Evolutionary conservation across 345 rosid genomes (phyloP), one percentile per base, ranked within the genome.

Genomic region (Toxicodendron radicans): DNA sequence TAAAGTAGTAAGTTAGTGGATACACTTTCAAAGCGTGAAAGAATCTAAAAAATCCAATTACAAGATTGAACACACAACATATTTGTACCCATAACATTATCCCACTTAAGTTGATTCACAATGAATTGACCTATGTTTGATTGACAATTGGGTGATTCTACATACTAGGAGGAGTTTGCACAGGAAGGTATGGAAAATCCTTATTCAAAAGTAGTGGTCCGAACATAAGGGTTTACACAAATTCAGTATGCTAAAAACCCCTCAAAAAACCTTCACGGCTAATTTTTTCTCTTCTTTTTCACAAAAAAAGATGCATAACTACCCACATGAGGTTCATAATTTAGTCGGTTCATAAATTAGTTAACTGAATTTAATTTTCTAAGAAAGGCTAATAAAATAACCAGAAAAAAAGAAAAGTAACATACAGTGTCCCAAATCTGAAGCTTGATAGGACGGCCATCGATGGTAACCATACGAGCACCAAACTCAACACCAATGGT

Each of bases 401-500:
- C 30, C 30, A 27, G 5, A 14, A 68, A 5, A 20, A 10, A 43
- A 35, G 16, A 32, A 54, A 33, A 7, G 20, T 49, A 51, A 45
- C 57, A 16, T 78, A 90, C 90, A 11, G 94, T 87, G 78, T 90
- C 94, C 94, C 91, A 90, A 79, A 90, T 90, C 72, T 90, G 91
- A 10, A 90, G 92, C 85, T 90, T 87, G 80, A 90, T 75, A 60
- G 90, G 89, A 8, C 86, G 80, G 35, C 78, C 78, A 13, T 86
- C 90, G 69, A 87, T 86, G 77, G 87, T 83, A 80, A 90, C 87
- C 94, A 87, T 90, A 43, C 94, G 87, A 81, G 94, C 94, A 30
- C 92, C 92, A 72, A 90, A 90, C 63, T 87, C 94, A 10, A 90
- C 94, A 8, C 94, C 94, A 60, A 87, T 89, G 63, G 91, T 89